These are phyloP conservation scores for Kodamaea fungicola DNA, from an alignment of 1,139 yeast genomes.

Conservation along the genomic window DNA sequence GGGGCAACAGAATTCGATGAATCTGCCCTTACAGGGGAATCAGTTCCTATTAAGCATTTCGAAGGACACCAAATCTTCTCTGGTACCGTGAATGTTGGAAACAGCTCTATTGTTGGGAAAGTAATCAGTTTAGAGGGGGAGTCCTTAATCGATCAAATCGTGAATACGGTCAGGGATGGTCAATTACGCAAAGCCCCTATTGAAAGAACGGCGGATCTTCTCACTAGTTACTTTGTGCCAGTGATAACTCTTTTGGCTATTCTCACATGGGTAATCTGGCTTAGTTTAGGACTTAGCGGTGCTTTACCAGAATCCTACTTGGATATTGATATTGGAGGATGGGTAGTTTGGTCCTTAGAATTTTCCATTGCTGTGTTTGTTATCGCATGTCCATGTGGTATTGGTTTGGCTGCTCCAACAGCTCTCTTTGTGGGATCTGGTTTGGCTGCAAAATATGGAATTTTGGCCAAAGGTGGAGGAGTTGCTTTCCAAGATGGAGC, in stretches of 20 bases:
- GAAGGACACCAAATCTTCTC: slow-evolving; percentile 66
- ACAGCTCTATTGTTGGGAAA: slow-evolving; percentile 50
- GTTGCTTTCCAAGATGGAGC: slow-evolving; percentile 80
- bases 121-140: slow-evolving; percentile 62
- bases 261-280: slow-evolving; percentile 67
- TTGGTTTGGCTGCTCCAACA: slow-evolving; percentile 48
- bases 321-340: slow-evolving; percentile 68
- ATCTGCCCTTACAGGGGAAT: slow-evolving; percentile 77
- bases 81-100: slow-evolving; percentile 68
- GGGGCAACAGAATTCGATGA: slow-evolving; percentile 68
- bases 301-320: slow-evolving; percentile 51
- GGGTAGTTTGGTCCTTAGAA: slow-evolving; percentile 75
- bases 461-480: slow-evolving; percentile 78
- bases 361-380: slow-evolving; percentile 79
- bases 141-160: slow-evolving; percentile 67
- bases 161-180: slow-evolving; percentile 69
- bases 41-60: slow-evolving; percentile 43
- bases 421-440: slow-evolving; percentile 48
- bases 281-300: slow-evolving; percentile 53
- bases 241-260: slow-evolving; percentile 58
- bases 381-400: slow-evolving; percentile 48
- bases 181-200: slow-evolving; percentile 73
- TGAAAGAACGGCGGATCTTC: slow-evolving; percentile 65
- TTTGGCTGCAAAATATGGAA: slow-evolving; percentile 56
- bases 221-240: slow-evolving; percentile 75